phyloP scores from a whole-genome alignment of 345 rosid species.

The Sonneratia caseolaris region DNA sequence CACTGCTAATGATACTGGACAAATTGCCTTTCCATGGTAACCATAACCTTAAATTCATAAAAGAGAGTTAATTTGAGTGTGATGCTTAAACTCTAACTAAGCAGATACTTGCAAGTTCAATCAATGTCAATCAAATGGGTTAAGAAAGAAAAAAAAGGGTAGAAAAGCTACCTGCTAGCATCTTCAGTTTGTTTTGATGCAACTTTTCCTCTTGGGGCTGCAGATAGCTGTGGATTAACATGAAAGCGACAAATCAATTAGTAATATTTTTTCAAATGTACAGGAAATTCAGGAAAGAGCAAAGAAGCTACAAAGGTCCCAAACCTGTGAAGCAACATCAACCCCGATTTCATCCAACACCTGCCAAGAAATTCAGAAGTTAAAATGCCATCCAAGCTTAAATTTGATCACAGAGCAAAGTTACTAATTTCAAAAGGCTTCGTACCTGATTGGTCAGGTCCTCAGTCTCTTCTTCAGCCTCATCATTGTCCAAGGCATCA shows the following conservation, averaged over 20 bases:
- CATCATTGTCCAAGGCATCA: slow-evolving; percentile 78
- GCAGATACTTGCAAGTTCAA: neutral
- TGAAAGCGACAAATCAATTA: neutral
- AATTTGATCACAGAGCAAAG: neutral
- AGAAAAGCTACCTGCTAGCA: slow-evolving; percentile 48
- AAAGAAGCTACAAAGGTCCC: slow-evolving; percentile 11
- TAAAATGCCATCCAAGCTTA: neutral
- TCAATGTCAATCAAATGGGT: neutral
- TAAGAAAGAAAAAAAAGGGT: too few relatives aligned
- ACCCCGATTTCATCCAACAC: slow-evolving; percentile 96
- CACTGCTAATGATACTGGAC: neutral
- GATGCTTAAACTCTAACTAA: neutral
- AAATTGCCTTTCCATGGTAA: neutral
- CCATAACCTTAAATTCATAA: neutral
- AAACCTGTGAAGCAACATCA: slow-evolving; percentile 88
- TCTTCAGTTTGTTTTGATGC: slow-evolving; percentile 50
- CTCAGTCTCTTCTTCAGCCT: slow-evolving; percentile 93
- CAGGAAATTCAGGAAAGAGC: slow-evolving; percentile 3
- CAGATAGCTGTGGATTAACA: slow-evolving; percentile 44
- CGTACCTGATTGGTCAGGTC: slow-evolving; percentile 86
- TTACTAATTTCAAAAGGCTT: neutral
- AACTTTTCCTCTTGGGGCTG: slow-evolving; percentile 78
- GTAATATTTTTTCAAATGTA: neutral
- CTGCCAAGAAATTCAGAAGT: slow-evolving; percentile 25
- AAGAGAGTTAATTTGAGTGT: neutral